These are phyloP conservation scores for Diutina sp. DNA, from an alignment of 1,139 yeast species.

Conservation along the genomic window DNA sequence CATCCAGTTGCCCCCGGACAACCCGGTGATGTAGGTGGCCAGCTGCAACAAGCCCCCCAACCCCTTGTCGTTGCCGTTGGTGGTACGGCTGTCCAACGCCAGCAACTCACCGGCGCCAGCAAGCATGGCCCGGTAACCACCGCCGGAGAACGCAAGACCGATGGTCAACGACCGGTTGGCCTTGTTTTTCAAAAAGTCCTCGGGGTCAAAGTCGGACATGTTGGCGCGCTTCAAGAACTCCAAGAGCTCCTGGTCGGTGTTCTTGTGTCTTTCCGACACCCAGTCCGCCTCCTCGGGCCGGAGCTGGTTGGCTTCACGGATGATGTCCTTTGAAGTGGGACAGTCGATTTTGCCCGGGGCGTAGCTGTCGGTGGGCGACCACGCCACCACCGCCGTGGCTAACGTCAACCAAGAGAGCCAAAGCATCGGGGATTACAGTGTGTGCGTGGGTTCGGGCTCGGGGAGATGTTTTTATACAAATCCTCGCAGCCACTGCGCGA, in stretches of 20 bases:
- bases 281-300: constrained; percentile 15
- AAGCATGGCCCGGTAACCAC: constrained; percentile 35
- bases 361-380: neutral
- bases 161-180: constrained; percentile 22
- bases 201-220: constrained; percentile 21
- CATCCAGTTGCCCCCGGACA: constrained; percentile 85
- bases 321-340: neutral
- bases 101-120: constrained; percentile 29
- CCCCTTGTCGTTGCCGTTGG: constrained; percentile 26
- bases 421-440: neutral
- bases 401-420: neutral
- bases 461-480: neutral
- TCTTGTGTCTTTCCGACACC: constrained; percentile 14
- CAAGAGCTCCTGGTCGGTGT: constrained; percentile 19
- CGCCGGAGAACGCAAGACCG: constrained; percentile 33
- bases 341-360: neutral
- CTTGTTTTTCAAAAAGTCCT: constrained; percentile 14
- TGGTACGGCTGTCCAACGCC: constrained; percentile 22
- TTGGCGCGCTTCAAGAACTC: constrained; percentile 21
- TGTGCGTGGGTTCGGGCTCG: neutral
- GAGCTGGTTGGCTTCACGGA: neutral
- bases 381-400: neutral
- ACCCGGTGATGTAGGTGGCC: constrained; percentile 62
- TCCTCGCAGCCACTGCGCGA: neutral
- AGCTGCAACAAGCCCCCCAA: constrained; percentile 71